Conservation (phyloP, 2,329 filamentous ascomycete species). For the Pezicula carpinea region DNA sequence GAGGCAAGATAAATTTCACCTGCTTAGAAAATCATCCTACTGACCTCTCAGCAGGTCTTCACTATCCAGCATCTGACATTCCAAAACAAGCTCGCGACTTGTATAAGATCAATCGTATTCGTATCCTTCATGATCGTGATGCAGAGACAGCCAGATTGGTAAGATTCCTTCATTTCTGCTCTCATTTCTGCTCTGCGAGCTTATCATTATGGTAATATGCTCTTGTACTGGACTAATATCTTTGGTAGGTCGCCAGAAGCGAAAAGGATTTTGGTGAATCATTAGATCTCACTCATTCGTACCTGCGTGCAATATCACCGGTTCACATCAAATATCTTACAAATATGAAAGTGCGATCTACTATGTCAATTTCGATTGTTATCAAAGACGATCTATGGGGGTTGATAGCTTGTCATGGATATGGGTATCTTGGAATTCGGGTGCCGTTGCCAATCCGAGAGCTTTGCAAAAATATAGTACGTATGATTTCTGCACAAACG, state of each 20-base stretch:
- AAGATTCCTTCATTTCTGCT: not conserved
- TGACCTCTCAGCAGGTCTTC: constrained; percentile 13
- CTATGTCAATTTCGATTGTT: constrained; percentile 89
- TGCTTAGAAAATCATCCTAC: not conserved
- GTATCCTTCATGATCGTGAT: constrained; percentile 79
- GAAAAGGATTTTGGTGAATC: constrained; percentile 66
- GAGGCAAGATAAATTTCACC: constrained; percentile 7
- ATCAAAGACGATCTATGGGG: constrained; percentile 83
- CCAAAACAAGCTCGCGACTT: constrained; percentile 78
- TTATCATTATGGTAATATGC: not conserved
- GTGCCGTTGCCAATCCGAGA: constrained; percentile 86
- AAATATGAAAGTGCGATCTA: constrained; percentile 84
- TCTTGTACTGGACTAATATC: not conserved
- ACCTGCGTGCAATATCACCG: constrained; percentile 82
- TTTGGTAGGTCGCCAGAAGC: constrained; percentile 63
- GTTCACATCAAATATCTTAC: constrained; percentile 80
- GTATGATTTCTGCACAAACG: not conserved
- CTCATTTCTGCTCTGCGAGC: not conserved
- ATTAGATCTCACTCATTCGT: constrained; percentile 77
- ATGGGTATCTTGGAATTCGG: constrained; percentile 70
- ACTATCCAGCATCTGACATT: constrained; percentile 84
- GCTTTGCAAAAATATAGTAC: constrained; percentile 74
- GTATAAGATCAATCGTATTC: constrained; percentile 84
- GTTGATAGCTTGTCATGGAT: constrained; percentile 78
- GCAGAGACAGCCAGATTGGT: constrained; percentile 67